These are phyloP conservation scores for Septoria linicola DNA, from an alignment of 2,329 filamentous ascomycete species.

Conservation along the genomic window DNA sequence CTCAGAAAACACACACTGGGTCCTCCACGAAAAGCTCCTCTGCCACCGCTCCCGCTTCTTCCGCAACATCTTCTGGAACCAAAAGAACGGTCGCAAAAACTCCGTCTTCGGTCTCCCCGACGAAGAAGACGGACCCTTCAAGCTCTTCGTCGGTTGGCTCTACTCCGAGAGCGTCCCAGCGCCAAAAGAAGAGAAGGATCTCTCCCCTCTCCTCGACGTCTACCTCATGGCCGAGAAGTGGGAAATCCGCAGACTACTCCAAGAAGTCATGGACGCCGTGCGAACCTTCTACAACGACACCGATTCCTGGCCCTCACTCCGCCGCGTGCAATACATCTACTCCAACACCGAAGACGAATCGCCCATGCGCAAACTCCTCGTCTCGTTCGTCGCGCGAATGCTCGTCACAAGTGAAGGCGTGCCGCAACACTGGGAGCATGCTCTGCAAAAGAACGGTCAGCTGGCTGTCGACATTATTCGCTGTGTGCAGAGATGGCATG, in stretches of 20 bases:
- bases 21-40: slow-evolving; percentile 57
- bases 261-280: slow-evolving; percentile 52
- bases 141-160: slow-evolving; percentile 55
- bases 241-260: slow-evolving; percentile 48
- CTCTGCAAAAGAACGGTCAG: slow-evolving; percentile 55
- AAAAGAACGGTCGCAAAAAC: slow-evolving; percentile 36
- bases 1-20: slow-evolving; percentile 54
- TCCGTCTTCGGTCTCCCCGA: slow-evolving; percentile 52
- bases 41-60: slow-evolving; percentile 57
- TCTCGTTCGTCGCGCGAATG: slow-evolving; percentile 50
- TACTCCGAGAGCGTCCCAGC: slow-evolving; percentile 51
- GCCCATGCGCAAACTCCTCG: slow-evolving; percentile 41
- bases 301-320: slow-evolving; percentile 53
- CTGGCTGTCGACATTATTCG: slow-evolving; percentile 56
- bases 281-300: slow-evolving; percentile 53
- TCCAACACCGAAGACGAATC: slow-evolving; percentile 34
- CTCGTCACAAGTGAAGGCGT: slow-evolving; percentile 52
- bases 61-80: slow-evolving; percentile 51
- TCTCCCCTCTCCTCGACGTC: slow-evolving; percentile 53
- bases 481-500: slow-evolving; percentile 55
- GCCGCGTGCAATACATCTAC: slow-evolving; percentile 50
- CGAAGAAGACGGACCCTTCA: slow-evolving; percentile 53
- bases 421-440: slow-evolving; percentile 55
- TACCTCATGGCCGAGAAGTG: slow-evolving; percentile 57
- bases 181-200: slow-evolving; percentile 52